Percentiles rank a stretch among this genome's conserved stretches.
Evolutionary conservation across 2,329 filamentous ascomycete genomes (phyloP).

Genomic region (Colletotrichum cordylinicola): DNA sequence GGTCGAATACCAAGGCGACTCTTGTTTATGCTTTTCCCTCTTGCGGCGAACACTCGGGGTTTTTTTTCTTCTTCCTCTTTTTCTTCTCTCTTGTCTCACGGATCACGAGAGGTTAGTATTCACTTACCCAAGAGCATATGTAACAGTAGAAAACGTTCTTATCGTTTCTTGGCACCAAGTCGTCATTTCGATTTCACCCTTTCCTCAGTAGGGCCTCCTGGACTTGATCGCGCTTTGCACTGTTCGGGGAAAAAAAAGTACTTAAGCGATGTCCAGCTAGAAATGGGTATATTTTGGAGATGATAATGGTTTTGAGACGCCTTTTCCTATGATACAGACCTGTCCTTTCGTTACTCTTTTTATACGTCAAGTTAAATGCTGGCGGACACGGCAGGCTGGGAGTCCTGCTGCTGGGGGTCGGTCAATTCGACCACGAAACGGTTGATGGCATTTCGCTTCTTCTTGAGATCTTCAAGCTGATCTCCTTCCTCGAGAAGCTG

Average conservation of each 20-base stretch:
- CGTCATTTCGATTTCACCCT: neutral
- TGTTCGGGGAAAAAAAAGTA: neutral
- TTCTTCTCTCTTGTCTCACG: neutral
- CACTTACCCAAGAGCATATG: neutral
- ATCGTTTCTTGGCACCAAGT: neutral
- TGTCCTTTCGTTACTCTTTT: neutral
- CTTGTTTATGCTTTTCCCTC: neutral
- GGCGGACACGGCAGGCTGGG: neutral
- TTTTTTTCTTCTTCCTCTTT: neutral
- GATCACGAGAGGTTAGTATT: neutral
- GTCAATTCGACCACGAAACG: constrained; percentile 27
- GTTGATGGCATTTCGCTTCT: constrained; percentile 33
- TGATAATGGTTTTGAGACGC: neutral
- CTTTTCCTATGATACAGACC: neutral
- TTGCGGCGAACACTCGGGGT: neutral
- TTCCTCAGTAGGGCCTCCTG: neutral
- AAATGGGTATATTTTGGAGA: neutral
- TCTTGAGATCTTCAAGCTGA: constrained; percentile 36
- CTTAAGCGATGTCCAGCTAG: neutral
- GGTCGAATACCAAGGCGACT: neutral
- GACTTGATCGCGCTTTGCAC: neutral
- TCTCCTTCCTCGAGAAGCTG: constrained; percentile 38
- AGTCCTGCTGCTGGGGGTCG: constrained; percentile 12
- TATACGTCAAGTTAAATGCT: neutral
- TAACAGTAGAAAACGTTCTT: neutral